These are phyloP conservation scores for Ceratocystis cubensis DNA, from an alignment of 2,329 filamentous ascomycete genomes.

Conservation along the genomic window DNA sequence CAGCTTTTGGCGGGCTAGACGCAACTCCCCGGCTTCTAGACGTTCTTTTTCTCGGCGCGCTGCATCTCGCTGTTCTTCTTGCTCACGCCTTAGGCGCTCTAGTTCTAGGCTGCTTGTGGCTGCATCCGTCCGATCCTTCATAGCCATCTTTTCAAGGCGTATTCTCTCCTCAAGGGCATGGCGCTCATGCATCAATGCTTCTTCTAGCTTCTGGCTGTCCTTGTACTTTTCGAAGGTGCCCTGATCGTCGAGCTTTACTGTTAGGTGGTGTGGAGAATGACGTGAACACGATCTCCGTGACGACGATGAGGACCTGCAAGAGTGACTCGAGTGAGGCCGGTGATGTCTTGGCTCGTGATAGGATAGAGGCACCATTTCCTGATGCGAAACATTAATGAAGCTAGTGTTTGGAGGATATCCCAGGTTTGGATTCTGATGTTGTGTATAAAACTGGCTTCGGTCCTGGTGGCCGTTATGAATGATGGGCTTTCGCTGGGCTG, in stretches of 20 bases:
- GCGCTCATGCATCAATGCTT: neutral
- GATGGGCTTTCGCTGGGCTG: neutral
- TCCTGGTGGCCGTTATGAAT: neutral
- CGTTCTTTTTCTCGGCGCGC: constrained; percentile 13
- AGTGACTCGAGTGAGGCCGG: neutral
- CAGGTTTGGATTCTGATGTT: neutral
- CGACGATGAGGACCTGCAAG: neutral
- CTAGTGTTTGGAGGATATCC: neutral
- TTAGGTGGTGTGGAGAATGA: neutral
- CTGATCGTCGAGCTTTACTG: neutral
- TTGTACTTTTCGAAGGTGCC: neutral
- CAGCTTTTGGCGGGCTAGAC: constrained; percentile 27
- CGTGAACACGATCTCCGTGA: neutral
- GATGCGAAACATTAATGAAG: neutral
- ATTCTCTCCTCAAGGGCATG: neutral
- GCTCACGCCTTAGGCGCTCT: neutral
- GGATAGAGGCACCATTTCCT: neutral
- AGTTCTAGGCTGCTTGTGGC: constrained; percentile 13
- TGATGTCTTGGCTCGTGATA: neutral
- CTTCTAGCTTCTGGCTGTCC: neutral
- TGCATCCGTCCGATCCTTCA: constrained; percentile 6
- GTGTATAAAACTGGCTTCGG: neutral
- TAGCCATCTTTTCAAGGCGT: neutral
- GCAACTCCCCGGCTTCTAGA: constrained; percentile 34
- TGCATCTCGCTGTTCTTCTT: neutral